Conservation (phyloP, 768 basidiomycete genomes). For the Harrya chromipes region DNA sequence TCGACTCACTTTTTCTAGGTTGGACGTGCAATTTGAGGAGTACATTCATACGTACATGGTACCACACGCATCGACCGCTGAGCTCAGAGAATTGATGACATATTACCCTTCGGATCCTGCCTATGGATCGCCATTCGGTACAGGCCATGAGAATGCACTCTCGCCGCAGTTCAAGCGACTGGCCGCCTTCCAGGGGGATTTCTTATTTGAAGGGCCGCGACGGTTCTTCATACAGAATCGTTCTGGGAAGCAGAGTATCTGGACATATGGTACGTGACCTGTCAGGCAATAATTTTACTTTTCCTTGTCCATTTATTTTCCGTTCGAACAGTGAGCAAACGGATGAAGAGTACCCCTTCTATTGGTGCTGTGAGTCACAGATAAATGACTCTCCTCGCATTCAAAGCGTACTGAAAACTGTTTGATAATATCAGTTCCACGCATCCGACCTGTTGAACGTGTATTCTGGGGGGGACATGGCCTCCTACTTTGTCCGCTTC, state of each 20-base stretch:
- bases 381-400: not conserved
- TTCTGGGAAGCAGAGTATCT: slow-evolving; percentile 39
- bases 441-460: slow-evolving; percentile 41
- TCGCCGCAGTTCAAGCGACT: slow-evolving; percentile 51
- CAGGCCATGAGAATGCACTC: slow-evolving; percentile 41
- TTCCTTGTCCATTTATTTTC: not conserved
- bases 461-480: slow-evolving; percentile 41
- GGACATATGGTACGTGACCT: slow-evolving; percentile 25
- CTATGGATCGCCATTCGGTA: slow-evolving; percentile 55
- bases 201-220: slow-evolving; percentile 48
- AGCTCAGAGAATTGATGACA: slow-evolving; percentile 24
- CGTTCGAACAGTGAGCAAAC: slow-evolving; percentile 40
- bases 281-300: not conserved
- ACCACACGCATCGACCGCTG: slow-evolving; percentile 22
- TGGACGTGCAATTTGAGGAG: slow-evolving; percentile 21
- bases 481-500: slow-evolving; percentile 33
- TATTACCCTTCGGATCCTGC: slow-evolving; percentile 39
- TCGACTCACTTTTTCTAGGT: slow-evolving; percentile 12
- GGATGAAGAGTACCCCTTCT: slow-evolving; percentile 39
- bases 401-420: not conserved
- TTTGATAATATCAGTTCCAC: slow-evolving; percentile 35
- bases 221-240: slow-evolving; percentile 42
- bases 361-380: slow-evolving; percentile 41
- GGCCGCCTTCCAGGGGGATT: slow-evolving; percentile 50
- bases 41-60: slow-evolving; percentile 31